A percentile compares a stretch with the other conserved stretches of the same genome.
phyloP scores from a whole-genome alignment of 164 flowering plant species.

The Vitis labrusca region DNA sequence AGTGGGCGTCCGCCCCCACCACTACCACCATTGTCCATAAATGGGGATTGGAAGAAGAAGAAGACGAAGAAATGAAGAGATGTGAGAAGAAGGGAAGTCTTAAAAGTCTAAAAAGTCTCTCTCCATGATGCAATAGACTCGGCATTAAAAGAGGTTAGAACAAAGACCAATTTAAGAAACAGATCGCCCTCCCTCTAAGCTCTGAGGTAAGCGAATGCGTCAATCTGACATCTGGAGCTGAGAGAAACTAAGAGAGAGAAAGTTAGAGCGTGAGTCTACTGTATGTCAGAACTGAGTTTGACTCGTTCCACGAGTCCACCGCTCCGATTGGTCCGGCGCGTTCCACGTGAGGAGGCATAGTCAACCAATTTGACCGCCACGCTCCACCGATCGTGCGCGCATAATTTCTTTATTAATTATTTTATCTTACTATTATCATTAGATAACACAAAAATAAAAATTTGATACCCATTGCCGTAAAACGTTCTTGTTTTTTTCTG shows the following conservation, averaged over 20 bases:
- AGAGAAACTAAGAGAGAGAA: not conserved
- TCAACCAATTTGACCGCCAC: constrained; percentile 13
- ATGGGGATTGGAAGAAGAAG: not conserved
- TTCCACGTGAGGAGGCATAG: constrained; percentile 12
- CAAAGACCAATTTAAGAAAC: constrained; percentile 10
- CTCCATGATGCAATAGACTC: constrained; percentile 12
- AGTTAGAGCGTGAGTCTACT: not conserved
- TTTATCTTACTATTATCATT: too few relatives aligned
- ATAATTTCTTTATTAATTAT: too few relatives aligned
- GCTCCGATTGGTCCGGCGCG: constrained; percentile 11
- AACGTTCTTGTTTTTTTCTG: too few relatives aligned
- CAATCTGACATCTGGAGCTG: constrained; percentile 15
- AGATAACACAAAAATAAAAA: too few relatives aligned
- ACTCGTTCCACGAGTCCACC: constrained; percentile 11
- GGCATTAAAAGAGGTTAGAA: constrained; percentile 18
- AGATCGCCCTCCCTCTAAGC: not conserved
- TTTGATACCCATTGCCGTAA: too few relatives aligned
- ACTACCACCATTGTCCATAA: too few relatives aligned
- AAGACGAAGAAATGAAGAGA: not conserved
- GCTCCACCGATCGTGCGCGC: not conserved
- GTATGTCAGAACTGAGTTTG: constrained; percentile 14
- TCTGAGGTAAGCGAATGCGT: constrained; percentile 31
- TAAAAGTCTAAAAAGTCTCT: not conserved
- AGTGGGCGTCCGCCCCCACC: too few relatives aligned
- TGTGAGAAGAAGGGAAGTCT: constrained; percentile 4